Evolutionary conservation across 306 rosid genomes (phyloP).

Genomic region (Quercus robur): DNA sequence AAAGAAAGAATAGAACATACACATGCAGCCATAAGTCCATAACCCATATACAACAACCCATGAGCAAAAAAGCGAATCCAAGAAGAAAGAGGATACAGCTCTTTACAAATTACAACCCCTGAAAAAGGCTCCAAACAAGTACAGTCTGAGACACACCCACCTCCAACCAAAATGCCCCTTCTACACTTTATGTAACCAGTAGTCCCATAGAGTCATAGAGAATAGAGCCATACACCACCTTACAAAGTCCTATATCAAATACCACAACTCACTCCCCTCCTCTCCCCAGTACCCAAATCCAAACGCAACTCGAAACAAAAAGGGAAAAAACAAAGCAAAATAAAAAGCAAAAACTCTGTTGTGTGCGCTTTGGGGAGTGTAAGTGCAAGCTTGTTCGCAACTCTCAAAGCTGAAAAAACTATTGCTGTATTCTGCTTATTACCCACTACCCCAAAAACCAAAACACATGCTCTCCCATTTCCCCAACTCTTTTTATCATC

Average conservation of each 20-base stretch:
- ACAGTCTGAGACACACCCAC: slow-evolving; percentile 55
- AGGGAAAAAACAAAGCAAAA: slow-evolving; percentile 32
- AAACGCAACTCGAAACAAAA: slow-evolving; percentile 42
- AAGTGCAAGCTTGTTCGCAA: slow-evolving; percentile 44
- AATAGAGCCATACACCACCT: slow-evolving; percentile 27
- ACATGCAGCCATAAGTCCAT: not conserved
- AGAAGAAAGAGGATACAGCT: slow-evolving; percentile 18
- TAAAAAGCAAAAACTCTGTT: slow-evolving; percentile 24
- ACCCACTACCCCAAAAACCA: slow-evolving; percentile 47
- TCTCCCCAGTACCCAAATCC: slow-evolving; percentile 20
- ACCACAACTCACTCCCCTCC: slow-evolving; percentile 3
- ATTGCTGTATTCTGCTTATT: slow-evolving; percentile 32
- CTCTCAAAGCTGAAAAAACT: slow-evolving; percentile 58
- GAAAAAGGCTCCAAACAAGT: slow-evolving; percentile 27
- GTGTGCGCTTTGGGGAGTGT: slow-evolving; percentile 54
- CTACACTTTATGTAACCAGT: slow-evolving; percentile 35
- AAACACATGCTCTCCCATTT: slow-evolving; percentile 61
- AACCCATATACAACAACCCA: slow-evolving; percentile 6
- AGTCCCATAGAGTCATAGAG: slow-evolving; percentile 48
- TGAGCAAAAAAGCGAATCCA: slow-evolving; percentile 22
- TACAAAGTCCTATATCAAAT: slow-evolving; percentile 34
- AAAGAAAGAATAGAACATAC: not conserved
- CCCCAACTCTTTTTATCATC: slow-evolving; percentile 37
- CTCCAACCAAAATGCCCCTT: slow-evolving; percentile 54
- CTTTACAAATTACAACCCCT: slow-evolving; percentile 34